phyloP scores from a whole-genome alignment of 1,139 yeast species.

The Hansenula sp. region DNA sequence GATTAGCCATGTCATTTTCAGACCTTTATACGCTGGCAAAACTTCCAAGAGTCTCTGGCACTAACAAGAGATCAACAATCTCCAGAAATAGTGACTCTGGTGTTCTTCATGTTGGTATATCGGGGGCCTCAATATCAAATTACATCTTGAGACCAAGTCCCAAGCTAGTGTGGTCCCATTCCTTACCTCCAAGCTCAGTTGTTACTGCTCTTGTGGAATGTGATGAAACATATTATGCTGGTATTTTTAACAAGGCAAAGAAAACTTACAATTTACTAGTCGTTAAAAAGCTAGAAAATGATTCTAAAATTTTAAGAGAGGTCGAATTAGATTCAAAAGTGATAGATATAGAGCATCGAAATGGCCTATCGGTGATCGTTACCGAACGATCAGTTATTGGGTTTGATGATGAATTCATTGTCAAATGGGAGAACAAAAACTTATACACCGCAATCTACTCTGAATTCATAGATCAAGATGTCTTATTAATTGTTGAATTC shows the following conservation, averaged over 20 bases:
- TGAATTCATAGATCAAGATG: slow-evolving; percentile 14
- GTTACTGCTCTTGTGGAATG: slow-evolving; percentile 27
- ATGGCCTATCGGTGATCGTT: neutral
- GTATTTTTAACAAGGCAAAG: slow-evolving; percentile 33
- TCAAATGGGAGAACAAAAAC: slow-evolving; percentile 12
- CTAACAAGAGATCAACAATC: slow-evolving; percentile 12
- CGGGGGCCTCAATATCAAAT: slow-evolving; percentile 72
- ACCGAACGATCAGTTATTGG: slow-evolving; percentile 6
- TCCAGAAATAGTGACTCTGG: slow-evolving; percentile 18
- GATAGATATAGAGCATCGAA: slow-evolving; percentile 5
- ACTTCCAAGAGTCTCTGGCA: slow-evolving; percentile 21
- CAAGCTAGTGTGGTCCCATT: slow-evolving; percentile 67
- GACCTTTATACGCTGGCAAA: slow-evolving; percentile 19
- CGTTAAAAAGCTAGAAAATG: slow-evolving; percentile 16
- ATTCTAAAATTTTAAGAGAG: slow-evolving; percentile 17
- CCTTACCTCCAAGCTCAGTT: slow-evolving; percentile 59
- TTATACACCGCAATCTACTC: slow-evolving; percentile 14
- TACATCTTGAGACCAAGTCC: slow-evolving; percentile 80
- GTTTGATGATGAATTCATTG: slow-evolving; percentile 8
- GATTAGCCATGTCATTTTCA: slow-evolving; percentile 17
- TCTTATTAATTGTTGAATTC: slow-evolving; percentile 17
- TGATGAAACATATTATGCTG: slow-evolving; percentile 22
- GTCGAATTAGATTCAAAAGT: slow-evolving; percentile 10
- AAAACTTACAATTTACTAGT: slow-evolving; percentile 14
- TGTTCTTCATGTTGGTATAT: slow-evolving; percentile 54